A percentile compares a stretch with the other conserved stretches of the same genome.
Evolutionary conservation across 257 asterid genomes (phyloP).

Genomic region (Henckelia pumila): DNA sequence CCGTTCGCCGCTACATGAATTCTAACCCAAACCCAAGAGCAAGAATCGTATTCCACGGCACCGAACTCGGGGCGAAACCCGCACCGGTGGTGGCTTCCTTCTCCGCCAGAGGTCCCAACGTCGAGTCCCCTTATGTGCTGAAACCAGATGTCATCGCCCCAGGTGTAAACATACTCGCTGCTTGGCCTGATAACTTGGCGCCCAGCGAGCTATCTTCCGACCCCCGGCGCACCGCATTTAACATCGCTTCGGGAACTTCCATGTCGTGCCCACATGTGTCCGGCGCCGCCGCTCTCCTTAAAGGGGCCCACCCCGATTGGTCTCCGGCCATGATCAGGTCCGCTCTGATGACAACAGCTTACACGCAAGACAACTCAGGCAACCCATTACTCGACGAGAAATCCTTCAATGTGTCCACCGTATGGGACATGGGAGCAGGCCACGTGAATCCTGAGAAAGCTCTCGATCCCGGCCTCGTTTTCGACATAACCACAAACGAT

Average conservation of each 20-base stretch:
- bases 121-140: conserved; percentile 40
- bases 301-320: conserved; percentile 92
- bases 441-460: conserved; percentile 78
- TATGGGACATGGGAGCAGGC: conserved; percentile 77
- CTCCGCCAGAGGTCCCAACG: conserved; percentile 78
- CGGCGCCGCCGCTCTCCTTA: conserved; percentile 78
- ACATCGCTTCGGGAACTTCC: conserved; percentile 76
- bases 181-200: conserved; percentile 71
- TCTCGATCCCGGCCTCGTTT: conserved; percentile 74
- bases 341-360: conserved; percentile 86
- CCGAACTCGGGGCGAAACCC: conserved; percentile 58
- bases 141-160: conserved; percentile 90
- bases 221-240: conserved; percentile 54
- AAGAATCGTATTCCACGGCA: conserved; percentile 56
- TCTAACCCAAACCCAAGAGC: conserved; percentile 57
- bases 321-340: conserved; percentile 91
- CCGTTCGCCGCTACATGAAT: conserved; percentile 41
- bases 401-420: conserved; percentile 39
- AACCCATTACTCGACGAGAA: conserved; percentile 58
- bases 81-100: conserved; percentile 91
- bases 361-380: conserved; percentile 44
- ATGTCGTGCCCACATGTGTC: conserved; percentile 95
- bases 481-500: conserved; percentile 46
- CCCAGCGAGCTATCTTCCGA: conserved; percentile 62
- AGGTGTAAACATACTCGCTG: conserved; percentile 86